Evolutionary conservation across 2,329 filamentous ascomycete species (phyloP).

Genomic region (Ampelomyces quisqualis): DNA sequence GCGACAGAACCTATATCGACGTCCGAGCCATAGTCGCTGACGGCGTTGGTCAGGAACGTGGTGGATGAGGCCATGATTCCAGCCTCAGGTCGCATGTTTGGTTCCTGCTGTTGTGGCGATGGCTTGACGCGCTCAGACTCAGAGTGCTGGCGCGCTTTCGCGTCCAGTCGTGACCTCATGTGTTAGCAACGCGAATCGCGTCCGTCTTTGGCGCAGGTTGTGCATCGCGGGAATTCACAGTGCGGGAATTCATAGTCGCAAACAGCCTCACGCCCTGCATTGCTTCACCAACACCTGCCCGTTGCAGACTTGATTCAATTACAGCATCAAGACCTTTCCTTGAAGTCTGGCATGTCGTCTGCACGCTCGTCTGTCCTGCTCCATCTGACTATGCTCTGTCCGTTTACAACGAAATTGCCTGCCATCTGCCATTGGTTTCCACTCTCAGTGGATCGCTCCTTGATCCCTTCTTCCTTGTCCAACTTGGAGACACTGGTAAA

Average conservation of each 20-base stretch:
- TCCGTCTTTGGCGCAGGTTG: too few species aligned
- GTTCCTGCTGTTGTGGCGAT: slow-evolving; percentile 2
- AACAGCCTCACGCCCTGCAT: background rate
- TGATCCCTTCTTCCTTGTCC: slow-evolving; percentile 64
- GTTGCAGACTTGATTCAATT: background rate
- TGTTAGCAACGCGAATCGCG: slow-evolving; percentile 6
- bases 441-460: slow-evolving; percentile 64
- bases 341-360: slow-evolving; percentile 58
- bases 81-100: slow-evolving; percentile 9
- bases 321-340: slow-evolving; percentile 45
- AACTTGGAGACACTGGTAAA: slow-evolving; percentile 60
- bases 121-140: slow-evolving; percentile 11
- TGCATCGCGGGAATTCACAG: too few species aligned
- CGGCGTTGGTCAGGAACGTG: slow-evolving; percentile 11
- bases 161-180: slow-evolving; percentile 20
- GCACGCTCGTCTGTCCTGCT: slow-evolving; percentile 50
- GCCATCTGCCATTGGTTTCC: slow-evolving; percentile 68
- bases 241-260: background rate
- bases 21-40: slow-evolving; percentile 65
- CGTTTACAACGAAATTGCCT: slow-evolving; percentile 64
- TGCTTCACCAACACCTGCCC: background rate
- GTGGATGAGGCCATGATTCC: slow-evolving; percentile 28
- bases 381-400: slow-evolving; percentile 56
- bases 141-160: slow-evolving; percentile 11
- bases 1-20: slow-evolving; percentile 51